Evolutionary conservation across 2,329 filamentous ascomycete genomes (phyloP).

Genomic region (Fusarium redolens): DNA sequence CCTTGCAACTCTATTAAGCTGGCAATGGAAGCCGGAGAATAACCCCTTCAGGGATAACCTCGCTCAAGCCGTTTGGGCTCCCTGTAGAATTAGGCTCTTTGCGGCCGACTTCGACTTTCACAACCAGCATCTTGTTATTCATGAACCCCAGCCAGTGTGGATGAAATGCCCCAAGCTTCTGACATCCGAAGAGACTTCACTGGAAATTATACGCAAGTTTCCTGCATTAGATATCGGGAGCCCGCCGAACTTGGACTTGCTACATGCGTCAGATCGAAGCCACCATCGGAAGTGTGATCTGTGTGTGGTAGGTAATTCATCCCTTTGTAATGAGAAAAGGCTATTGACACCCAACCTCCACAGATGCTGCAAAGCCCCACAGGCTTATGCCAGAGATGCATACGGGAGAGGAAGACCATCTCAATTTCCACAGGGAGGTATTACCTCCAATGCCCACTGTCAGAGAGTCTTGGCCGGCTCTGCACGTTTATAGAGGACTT

Average conservation of each 20-base stretch:
- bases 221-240: neutral
- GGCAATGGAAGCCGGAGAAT: neutral
- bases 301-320: neutral
- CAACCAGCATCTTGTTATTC: neutral
- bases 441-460: neutral
- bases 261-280: neutral
- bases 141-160: neutral
- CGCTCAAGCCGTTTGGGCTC: neutral
- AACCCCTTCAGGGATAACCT: neutral
- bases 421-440: neutral
- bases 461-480: neutral
- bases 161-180: neutral
- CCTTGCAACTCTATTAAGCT: neutral
- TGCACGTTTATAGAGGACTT: neutral
- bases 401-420: neutral
- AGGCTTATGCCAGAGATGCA: too few species aligned
- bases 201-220: neutral
- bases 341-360: neutral
- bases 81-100: neutral
- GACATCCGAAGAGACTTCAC: neutral
- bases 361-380: too few species aligned
- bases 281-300: neutral
- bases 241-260: neutral
- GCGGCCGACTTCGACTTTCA: neutral
- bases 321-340: neutral